Base-by-base conservation (phyloP, 163 green algal species). In the Chlamydomonas reinhardtii region DNA sequence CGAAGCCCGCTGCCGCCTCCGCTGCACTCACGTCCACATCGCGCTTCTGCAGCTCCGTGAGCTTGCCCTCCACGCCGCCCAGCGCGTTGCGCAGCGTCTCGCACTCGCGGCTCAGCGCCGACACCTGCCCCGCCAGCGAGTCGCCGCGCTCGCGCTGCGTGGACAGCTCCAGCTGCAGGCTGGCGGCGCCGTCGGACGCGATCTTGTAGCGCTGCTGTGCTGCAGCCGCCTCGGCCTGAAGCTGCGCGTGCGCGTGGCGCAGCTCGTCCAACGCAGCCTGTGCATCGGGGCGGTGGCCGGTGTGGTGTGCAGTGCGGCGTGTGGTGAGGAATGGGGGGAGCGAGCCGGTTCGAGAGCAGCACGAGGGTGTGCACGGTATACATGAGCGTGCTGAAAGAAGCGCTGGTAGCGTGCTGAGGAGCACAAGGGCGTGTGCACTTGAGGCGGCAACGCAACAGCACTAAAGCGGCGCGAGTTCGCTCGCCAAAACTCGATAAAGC, bases 21-120 rank as follows among this genome's bases (percentile, higher is more conserved):
- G 19, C 1, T 1, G 6, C 48, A 56, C 89, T 48, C 85, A 94
- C 92, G 75, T 94, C 92, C 29, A 83, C 87, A 43, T 93, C 92
- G 62, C 90, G 88, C 19, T 80, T 56, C 75, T 94, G 90, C 65
- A 93, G 91, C 71, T 93, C 92, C 9, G 68, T 54, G 24, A 94
- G 87, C 43, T 89, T 80, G 43, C 56, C 64, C 89, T 93, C 90
- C 74, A 94, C 56, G 9, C 71, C 82, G 34, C 70, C 48, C 43
- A 94, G 82, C 22, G 89, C 89, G 15, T 76, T 9, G 0, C 90
- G 77, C 76, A 94, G 82, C 54, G 70, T 75, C 3, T 92, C 89
- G 32, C 32, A 64, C 77, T 94, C 88, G 8, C 62, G 65, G 4
- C 34, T 73, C 43, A 59, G 54, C 17, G 68, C 48, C 20, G 77